phyloP scores from a whole-genome alignment of 805 yeast species.

The Pichia heedii region DNA sequence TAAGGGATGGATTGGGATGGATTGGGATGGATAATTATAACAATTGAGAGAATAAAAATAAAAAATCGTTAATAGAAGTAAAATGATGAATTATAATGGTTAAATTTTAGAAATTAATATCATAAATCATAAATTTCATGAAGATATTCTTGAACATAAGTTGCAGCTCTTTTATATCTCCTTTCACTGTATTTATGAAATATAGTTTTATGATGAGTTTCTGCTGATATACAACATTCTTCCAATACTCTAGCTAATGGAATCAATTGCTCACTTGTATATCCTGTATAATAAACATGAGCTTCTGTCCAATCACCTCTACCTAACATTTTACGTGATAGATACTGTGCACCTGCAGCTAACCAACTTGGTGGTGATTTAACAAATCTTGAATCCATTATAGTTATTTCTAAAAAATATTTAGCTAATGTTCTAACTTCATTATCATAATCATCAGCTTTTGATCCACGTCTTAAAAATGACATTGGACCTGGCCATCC shows the following conservation, averaged over 20 bases:
- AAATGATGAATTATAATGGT: too few relatives aligned
- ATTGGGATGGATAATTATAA: too few relatives aligned
- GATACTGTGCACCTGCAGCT: constrained; percentile 78
- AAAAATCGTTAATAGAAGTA: too few relatives aligned
- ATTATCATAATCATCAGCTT: constrained; percentile 83
- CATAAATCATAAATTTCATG: constrained; percentile 4
- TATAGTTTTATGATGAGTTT: constrained; percentile 64
- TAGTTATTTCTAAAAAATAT: constrained; percentile 68
- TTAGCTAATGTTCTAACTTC: constrained; percentile 80
- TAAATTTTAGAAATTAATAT: too few relatives aligned
- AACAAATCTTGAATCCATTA: constrained; percentile 66
- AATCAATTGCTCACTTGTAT: constrained; percentile 72
- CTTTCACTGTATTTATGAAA: constrained; percentile 85
- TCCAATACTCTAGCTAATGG: constrained; percentile 71
- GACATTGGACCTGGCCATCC: constrained; percentile 88
- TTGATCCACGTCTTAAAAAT: constrained; percentile 78
- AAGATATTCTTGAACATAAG: constrained; percentile 59
- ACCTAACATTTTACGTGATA: constrained; percentile 64
- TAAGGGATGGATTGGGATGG: too few relatives aligned
- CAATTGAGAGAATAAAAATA: too few relatives aligned
- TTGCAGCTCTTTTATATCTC: constrained; percentile 69
- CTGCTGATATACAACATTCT: constrained; percentile 56
- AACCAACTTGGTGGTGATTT: constrained; percentile 65
- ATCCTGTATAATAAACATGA: constrained; percentile 88
- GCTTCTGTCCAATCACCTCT: constrained; percentile 76